These are phyloP conservation scores for Tulasnella sp. DNA, from an alignment of 768 basidiomycete species.

Conservation along the genomic window DNA sequence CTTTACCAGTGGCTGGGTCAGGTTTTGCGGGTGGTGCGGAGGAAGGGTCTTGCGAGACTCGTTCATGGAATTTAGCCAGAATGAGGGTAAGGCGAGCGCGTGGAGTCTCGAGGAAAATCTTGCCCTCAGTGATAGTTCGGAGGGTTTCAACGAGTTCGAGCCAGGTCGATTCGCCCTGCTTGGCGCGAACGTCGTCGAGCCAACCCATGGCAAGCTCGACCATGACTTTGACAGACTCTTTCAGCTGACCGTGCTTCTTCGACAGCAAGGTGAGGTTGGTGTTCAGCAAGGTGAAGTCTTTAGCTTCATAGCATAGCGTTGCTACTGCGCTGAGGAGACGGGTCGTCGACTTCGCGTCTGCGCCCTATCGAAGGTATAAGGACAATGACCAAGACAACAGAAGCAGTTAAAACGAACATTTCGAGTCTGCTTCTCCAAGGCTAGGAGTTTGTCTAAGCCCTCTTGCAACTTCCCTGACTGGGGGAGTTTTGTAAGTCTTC, in stretches of 20 bases:
- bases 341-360: conserved; percentile 87
- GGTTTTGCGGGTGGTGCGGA: conserved; percentile 32
- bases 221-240: conserved; percentile 81
- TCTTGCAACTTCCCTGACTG: conserved; percentile 78
- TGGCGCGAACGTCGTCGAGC: conserved; percentile 65
- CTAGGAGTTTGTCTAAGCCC: conserved; percentile 80
- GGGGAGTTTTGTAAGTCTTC: conserved; percentile 22
- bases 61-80: conserved; percentile 80
- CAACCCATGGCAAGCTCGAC: conserved; percentile 80
- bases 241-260: conserved; percentile 97
- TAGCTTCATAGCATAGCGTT: conserved; percentile 62
- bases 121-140: conserved; percentile 89
- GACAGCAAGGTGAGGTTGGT: conserved; percentile 58
- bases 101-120: conserved; percentile 97
- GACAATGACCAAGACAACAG: neutral
- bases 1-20: conserved; percentile 5
- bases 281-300: conserved; percentile 64
- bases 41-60: conserved; percentile 41
- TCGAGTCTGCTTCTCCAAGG: conserved; percentile 90
- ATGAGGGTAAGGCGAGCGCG: conserved; percentile 88
- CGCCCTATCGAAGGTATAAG: conserved; percentile 49
- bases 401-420: conserved; percentile 52
- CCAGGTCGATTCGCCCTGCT: conserved; percentile 67
- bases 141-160: conserved; percentile 83
- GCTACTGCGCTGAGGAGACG: conserved; percentile 68